phyloP scores from a whole-genome alignment of 2,329 filamentous ascomycete genomes.

The Volutella citrinella region DNA sequence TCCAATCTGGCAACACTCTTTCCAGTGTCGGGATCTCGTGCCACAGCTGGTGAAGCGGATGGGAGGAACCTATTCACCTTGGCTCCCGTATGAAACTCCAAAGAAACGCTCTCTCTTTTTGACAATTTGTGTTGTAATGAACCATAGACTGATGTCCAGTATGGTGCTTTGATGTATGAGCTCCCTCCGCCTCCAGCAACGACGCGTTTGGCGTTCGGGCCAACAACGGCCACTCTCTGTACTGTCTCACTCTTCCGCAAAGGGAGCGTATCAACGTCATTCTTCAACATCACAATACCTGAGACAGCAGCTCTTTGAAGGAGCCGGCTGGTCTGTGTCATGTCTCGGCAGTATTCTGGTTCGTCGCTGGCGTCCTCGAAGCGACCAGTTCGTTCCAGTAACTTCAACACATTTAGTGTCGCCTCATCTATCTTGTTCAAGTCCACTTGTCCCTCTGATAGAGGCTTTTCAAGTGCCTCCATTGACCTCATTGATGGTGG shows the following conservation, averaged over 20 bases:
- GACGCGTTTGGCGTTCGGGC: slow-evolving; percentile 46
- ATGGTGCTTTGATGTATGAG: slow-evolving; percentile 1
- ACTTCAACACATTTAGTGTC: neutral
- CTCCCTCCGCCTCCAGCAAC: slow-evolving; percentile 27
- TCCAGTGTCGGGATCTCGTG: too few species aligned
- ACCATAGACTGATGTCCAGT: neutral
- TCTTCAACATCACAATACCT: too few species aligned
- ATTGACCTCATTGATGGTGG: neutral
- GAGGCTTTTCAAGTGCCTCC: neutral
- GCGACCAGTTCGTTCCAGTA: neutral
- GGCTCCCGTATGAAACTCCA: too few species aligned
- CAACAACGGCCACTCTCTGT: slow-evolving; percentile 44
- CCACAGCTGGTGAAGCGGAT: too few species aligned
- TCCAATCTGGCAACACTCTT: too few species aligned
- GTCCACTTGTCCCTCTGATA: neutral
- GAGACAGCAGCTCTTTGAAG: slow-evolving; percentile 36
- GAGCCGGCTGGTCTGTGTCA: slow-evolving; percentile 36
- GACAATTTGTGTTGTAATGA: neutral
- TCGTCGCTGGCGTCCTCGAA: slow-evolving; percentile 48
- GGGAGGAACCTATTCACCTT: too few species aligned
- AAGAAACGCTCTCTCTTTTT: too few species aligned
- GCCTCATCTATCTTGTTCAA: neutral
- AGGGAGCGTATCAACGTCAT: too few species aligned
- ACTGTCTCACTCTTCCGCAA: too few species aligned
- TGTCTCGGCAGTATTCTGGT: slow-evolving; percentile 59